A percentile compares a stretch with the other conserved stretches of the same genome.
These are phyloP conservation scores for Ophiobolus disseminans DNA, from an alignment of 2,329 filamentous ascomycete species.

Conservation along the genomic window DNA sequence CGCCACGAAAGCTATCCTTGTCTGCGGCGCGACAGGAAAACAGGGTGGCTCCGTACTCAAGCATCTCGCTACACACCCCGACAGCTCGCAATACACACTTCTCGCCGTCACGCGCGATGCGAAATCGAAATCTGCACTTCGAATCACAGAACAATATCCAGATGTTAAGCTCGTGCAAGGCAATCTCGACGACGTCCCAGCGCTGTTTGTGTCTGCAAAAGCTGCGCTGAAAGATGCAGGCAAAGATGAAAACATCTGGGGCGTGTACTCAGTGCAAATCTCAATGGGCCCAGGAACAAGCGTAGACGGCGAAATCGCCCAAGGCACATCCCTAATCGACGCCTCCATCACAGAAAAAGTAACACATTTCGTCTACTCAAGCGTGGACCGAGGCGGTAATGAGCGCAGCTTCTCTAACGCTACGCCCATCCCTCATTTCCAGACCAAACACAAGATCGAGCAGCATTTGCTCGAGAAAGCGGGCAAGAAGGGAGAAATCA, in stretches of 20 bases:
- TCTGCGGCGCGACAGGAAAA: constrained; percentile 57
- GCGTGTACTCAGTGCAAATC: constrained; percentile 69
- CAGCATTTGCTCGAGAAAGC: constrained; percentile 61
- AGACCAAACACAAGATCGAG: constrained; percentile 68
- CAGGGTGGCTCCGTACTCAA: constrained; percentile 55
- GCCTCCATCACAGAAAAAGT: constrained; percentile 63
- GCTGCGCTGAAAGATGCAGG: constrained; percentile 44
- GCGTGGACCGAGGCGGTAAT: constrained; percentile 68
- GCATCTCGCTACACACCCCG: constrained; percentile 48
- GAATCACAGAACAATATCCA: constrained; percentile 54
- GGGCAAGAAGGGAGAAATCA: constrained; percentile 51
- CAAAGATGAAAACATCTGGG: constrained; percentile 56
- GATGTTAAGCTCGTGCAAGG: constrained; percentile 65
- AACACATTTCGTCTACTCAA: constrained; percentile 68
- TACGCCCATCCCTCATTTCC: constrained; percentile 66
- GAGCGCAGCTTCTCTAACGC: constrained; percentile 57
- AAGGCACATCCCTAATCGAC: constrained; percentile 67
- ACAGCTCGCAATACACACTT: constrained; percentile 55
- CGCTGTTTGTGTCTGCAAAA: constrained; percentile 59
- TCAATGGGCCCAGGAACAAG: constrained; percentile 52
- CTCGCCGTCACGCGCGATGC: constrained; percentile 67
- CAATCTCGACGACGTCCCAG: constrained; percentile 60
- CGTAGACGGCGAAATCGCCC: constrained; percentile 56
- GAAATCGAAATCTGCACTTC: constrained; percentile 59
- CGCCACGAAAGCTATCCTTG: constrained; percentile 50